phyloP scores from a whole-genome alignment of 352 stramenopile species.

The Globisporangium rhizosaccharum region DNA sequence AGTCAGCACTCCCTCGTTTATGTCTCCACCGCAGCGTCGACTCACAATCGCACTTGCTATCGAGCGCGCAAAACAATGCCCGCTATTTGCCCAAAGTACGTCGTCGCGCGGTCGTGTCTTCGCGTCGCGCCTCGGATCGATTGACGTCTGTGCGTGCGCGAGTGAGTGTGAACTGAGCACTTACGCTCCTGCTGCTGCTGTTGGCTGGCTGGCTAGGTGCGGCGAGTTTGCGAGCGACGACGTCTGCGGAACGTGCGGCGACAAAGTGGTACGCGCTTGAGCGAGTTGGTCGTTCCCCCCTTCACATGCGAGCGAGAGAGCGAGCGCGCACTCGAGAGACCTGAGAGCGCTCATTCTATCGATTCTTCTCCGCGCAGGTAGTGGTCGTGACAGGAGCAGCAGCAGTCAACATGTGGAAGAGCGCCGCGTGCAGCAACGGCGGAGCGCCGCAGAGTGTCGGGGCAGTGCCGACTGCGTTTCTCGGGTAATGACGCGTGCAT shows the following conservation, averaged over 20 bases:
- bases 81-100: no score
- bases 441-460: slow-evolving; percentile 28
- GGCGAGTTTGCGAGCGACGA: slow-evolving; percentile 49
- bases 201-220: slow-evolving; percentile 24
- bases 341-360: background rate
- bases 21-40: background rate
- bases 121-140: background rate
- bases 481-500: slow-evolving; percentile 10
- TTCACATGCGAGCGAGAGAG: background rate
- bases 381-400: slow-evolving; percentile 18
- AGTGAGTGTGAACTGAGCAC: background rate
- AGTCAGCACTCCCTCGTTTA: background rate
- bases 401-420: slow-evolving; percentile 45
- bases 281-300: background rate
- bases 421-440: slow-evolving; percentile 16
- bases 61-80: no score
- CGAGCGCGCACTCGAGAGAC: background rate
- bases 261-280: slow-evolving; percentile 39
- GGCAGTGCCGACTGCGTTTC: slow-evolving; percentile 65
- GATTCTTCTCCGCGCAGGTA: slow-evolving; percentile 19
- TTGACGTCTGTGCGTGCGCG: slow-evolving; percentile 1
- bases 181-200: background rate
- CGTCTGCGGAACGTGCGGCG: slow-evolving; percentile 57
- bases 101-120: no score
- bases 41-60: background rate